Conservation (phyloP, 129 eudicot species). For the carrot (Daucus carota) region DH1_v3.0 NC_030389.2:44474001-44474500, state of each 20-base stretch:
- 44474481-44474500: not conserved
- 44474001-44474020: constrained; percentile 22
- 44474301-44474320: constrained; percentile 65
- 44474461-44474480: not conserved
- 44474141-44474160: not conserved
- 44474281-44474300: constrained; percentile 78
- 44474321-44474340: not conserved
- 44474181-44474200: not conserved
- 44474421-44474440: not conserved
- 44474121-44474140: not conserved
- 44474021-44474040: constrained; percentile 36
- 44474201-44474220: not conserved
- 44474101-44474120: not conserved
- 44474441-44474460: not conserved
- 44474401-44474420: not conserved
- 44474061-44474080: constrained; percentile 37
- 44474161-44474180: not conserved
- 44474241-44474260: constrained; percentile 22
- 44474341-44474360: not conserved
- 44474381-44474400: not conserved
- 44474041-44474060: constrained; percentile 37
- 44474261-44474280: constrained; percentile 77
- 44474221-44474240: not conserved
- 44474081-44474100: not conserved
- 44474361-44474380: not conserved